Conservation (phyloP, 306 rosid genomes). For the Glycyrrhiza uralensis region DNA sequence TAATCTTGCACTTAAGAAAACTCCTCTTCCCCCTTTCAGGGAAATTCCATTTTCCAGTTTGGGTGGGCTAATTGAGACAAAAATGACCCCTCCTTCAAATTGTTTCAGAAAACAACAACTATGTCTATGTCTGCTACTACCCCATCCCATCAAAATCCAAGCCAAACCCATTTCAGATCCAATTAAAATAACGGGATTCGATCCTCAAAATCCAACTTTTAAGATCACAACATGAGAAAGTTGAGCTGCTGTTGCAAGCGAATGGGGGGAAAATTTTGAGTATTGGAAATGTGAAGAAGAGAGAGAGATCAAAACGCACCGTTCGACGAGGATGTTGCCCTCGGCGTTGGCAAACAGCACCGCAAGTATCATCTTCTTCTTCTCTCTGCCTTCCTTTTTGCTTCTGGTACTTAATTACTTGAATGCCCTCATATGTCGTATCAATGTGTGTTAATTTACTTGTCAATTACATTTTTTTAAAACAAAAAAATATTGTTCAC, state of each 20-base stretch:
- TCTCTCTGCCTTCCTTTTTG: neutral
- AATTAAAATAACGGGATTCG: neutral
- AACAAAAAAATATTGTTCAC: too few relatives aligned
- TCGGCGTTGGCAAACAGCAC: slow-evolving; percentile 69
- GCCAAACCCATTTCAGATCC: slow-evolving; percentile 5
- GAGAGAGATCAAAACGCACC: slow-evolving; percentile 47
- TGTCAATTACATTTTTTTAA: too few relatives aligned
- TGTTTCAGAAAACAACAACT: neutral
- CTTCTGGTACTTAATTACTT: neutral
- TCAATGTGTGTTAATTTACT: too few relatives aligned
- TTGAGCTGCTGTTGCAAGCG: neutral
- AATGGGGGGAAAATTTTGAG: neutral
- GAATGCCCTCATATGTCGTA: neutral
- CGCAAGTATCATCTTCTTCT: slow-evolving; percentile 54
- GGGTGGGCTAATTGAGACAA: neutral
- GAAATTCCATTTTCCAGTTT: neutral
- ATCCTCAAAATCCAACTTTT: neutral
- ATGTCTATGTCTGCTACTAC: neutral
- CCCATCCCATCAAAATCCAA: neutral
- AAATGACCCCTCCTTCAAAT: neutral
- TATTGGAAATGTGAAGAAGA: neutral
- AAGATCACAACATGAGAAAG: neutral
- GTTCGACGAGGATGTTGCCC: slow-evolving; percentile 81
- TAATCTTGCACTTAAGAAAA: neutral
- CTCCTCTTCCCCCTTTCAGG: neutral